Conservation (phyloP, 176 grass and related monocot species). For the Eleusine indica region DNA sequence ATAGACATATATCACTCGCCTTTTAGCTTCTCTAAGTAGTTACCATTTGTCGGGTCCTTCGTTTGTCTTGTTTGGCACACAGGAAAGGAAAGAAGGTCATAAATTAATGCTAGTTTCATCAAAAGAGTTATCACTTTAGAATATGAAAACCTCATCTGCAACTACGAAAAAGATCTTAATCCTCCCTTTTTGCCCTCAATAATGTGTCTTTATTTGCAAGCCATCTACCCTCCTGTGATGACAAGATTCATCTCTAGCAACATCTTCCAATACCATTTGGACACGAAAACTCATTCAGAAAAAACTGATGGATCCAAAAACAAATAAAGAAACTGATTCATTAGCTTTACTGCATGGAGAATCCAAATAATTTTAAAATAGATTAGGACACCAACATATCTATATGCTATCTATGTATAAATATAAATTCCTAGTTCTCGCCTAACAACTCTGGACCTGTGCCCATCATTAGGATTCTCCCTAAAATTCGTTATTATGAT, state of each 20-base stretch:
- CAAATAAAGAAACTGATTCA: neutral
- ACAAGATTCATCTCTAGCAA: conserved; percentile 43
- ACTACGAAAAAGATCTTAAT: conserved; percentile 29
- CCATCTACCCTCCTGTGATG: conserved; percentile 33
- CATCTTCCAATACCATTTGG: conserved; percentile 46
- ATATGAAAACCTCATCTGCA: conserved; percentile 23
- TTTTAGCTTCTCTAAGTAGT: conserved; percentile 51
- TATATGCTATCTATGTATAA: neutral
- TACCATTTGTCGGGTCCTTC: conserved; percentile 47
- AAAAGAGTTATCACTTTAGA: conserved; percentile 12
- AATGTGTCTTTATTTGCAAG: conserved; percentile 35
- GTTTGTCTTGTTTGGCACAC: conserved; percentile 11
- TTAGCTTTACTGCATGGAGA: conserved; percentile 35
- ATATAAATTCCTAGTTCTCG: conserved; percentile 40
- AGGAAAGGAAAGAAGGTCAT: neutral
- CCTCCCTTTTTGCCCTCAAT: neutral
- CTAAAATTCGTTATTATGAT: conserved; percentile 49
- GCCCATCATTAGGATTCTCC: conserved; percentile 56
- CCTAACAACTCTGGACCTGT: conserved; percentile 48
- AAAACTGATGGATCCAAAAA: conserved; percentile 19
- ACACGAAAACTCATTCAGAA: conserved; percentile 28
- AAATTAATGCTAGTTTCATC: neutral
- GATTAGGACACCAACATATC: conserved; percentile 45
- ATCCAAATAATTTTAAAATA: conserved; percentile 43
- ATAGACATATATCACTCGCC: conserved; percentile 25